These are phyloP conservation scores for Alternaria metachromatica DNA, from an alignment of 2,329 filamentous ascomycete species.

Conservation along the genomic window DNA sequence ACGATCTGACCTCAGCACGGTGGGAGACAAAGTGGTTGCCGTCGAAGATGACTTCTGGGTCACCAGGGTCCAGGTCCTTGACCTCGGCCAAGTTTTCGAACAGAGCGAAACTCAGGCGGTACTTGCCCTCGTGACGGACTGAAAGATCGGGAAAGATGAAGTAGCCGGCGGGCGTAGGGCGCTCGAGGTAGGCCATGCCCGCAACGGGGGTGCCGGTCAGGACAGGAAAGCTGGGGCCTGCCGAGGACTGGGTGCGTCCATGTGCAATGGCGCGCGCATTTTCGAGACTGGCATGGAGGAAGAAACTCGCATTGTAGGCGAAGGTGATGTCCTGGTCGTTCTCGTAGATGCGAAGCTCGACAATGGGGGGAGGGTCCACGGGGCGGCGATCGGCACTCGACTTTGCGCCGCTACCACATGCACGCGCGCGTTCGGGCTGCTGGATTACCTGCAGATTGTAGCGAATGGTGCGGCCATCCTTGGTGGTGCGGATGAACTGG, in stretches of 20 bases:
- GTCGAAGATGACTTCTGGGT: slow-evolving; percentile 51
- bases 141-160: slow-evolving; percentile 98
- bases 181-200: slow-evolving; percentile 94
- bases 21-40: slow-evolving; percentile 72
- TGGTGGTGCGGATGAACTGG: slow-evolving; percentile 66
- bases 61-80: slow-evolving; percentile 73
- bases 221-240: slow-evolving; percentile 74
- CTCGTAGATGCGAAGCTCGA: slow-evolving; percentile 86
- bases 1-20: slow-evolving; percentile 87
- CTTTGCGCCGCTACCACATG: slow-evolving; percentile 94
- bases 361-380: slow-evolving; percentile 92
- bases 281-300: slow-evolving; percentile 89
- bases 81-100: slow-evolving; percentile 92
- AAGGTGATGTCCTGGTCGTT: slow-evolving; percentile 76
- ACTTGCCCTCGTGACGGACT: slow-evolving; percentile 92
- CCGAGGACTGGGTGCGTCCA: slow-evolving; percentile 70
- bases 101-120: slow-evolving; percentile 87
- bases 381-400: slow-evolving; percentile 82
- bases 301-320: slow-evolving; percentile 95
- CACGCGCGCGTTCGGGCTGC: slow-evolving; percentile 90
- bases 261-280: slow-evolving; percentile 83
- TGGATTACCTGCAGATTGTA: slow-evolving; percentile 89
- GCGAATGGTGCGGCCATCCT: slow-evolving; percentile 76
- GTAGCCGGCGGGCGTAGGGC: slow-evolving; percentile 80
- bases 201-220: slow-evolving; percentile 94